A percentile compares a stretch with the other conserved stretches of the same genome.
Conservation (phyloP, 768 basidiomycete species). For the Calocera viscosa region DNA sequence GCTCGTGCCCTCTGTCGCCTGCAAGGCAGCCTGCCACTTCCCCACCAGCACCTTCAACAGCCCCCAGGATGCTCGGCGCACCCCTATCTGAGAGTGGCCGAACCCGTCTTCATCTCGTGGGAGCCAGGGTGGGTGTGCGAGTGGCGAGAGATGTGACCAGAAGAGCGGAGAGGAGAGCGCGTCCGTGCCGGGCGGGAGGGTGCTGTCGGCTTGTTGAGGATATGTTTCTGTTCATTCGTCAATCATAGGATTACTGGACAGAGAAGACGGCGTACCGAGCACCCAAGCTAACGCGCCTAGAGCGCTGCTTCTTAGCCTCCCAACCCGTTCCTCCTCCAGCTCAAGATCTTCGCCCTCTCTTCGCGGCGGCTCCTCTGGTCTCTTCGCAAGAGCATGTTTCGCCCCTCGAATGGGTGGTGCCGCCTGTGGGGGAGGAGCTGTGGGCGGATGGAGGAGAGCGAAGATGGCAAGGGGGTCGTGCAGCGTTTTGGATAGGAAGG, state of each 20-base stretch:
- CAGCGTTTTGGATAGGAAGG: conserved; percentile 43
- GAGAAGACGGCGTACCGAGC: conserved; percentile 35
- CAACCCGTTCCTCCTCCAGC: conserved; percentile 52
- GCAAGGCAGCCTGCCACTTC: conserved; percentile 34
- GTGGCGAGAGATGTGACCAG: conserved; percentile 48
- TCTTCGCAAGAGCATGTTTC: not conserved
- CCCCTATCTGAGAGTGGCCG: conserved; percentile 54
- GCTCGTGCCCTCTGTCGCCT: not conserved
- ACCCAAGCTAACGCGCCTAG: conserved; percentile 55
- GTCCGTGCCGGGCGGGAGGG: not conserved
- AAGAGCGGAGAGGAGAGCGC: conserved; percentile 38
- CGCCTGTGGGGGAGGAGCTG: conserved; percentile 13
- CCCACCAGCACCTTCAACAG: conserved; percentile 38
- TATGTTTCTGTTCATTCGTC: not conserved
- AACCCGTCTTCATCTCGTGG: conserved; percentile 32
- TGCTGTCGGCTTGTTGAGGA: not conserved
- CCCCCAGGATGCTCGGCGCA: conserved; percentile 60
- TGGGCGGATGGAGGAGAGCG: conserved; percentile 47
- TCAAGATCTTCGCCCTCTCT: conserved; percentile 49
- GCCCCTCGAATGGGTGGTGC: not conserved
- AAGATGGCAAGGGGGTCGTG: conserved; percentile 53
- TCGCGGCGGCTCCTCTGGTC: not conserved
- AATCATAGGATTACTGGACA: not conserved
- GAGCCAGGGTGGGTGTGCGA: conserved; percentile 33
- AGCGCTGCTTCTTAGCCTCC: conserved; percentile 54